Evolutionary conservation across 176 grass and related monocot genomes (phyloP), one percentile per base, ranked within the genome.

Genomic region (Oryza glumipatula): DNA sequence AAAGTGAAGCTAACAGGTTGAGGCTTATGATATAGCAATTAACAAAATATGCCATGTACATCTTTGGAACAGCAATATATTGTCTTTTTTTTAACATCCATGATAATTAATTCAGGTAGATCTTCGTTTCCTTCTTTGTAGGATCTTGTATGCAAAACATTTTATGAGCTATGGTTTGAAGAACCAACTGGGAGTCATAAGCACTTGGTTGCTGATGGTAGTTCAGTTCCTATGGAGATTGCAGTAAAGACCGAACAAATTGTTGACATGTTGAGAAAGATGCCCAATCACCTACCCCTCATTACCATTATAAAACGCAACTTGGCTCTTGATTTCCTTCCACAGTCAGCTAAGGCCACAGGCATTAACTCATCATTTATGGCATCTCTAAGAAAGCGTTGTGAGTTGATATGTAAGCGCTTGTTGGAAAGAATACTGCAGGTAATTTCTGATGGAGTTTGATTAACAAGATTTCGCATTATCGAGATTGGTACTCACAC

Each of bases 91-190:
- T 70, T 10, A 43, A 63, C 65, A 32, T 70, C 28, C 16, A 74
- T 76, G 72, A 75, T 43, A 83, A 51, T 79, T 76, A 33, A 58
- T 60, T 83, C 82, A 80, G 81, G 61, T 4, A 7, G 6, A 76
- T 76, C 12, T 93, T 83, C 13, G 17, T 70, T 85, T 23, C 48
- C 38, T 9, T 11, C 33, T 74, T 69, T 85, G 74, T 84, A 99
- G 96, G 96, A 99, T 87, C 85, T 99, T 73, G 96, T 99, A 70
- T 94, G 96, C 82, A 99, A 96, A 94, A 99, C 96, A 82, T 99
- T 99, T 90, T 92, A 94, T 82, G 96, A 99, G 64, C 83, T 99
- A 76, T 99, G 96, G 96, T 96, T 99, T 61, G 96, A 99, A 82
- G 93, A 94, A 91, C 88, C 96, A 77, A 86, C 84, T 83, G 96